These are phyloP conservation scores for Striga asiatica DNA, from an alignment of 257 asterid species.

Conservation along the genomic window DNA sequence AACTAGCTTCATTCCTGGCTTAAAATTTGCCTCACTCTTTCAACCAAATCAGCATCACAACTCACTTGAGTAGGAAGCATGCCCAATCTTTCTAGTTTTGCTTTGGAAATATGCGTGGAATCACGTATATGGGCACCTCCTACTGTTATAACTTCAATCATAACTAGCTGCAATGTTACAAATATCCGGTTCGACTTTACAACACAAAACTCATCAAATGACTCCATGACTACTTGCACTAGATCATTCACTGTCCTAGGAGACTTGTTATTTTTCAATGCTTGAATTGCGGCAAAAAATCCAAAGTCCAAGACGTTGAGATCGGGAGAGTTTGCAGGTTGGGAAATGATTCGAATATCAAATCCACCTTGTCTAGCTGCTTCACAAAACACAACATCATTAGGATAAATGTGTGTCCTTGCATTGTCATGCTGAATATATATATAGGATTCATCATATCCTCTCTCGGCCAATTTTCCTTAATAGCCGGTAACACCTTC, in stretches of 20 bases:
- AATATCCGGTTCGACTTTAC: background rate
- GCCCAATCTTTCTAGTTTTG: conserved; percentile 2
- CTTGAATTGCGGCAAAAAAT: background rate
- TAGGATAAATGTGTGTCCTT: background rate
- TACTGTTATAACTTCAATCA: background rate
- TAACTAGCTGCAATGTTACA: conserved; percentile 5
- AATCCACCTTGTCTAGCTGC: background rate
- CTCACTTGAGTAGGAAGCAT: background rate
- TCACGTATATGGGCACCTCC: background rate
- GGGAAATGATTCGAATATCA: background rate
- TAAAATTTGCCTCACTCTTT: too few relatives aligned
- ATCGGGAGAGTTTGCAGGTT: background rate
- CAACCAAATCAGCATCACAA: background rate
- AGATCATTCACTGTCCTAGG: background rate
- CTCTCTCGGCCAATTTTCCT: background rate
- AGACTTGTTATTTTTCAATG: background rate
- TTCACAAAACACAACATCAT: background rate
- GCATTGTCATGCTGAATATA: conserved; percentile 11
- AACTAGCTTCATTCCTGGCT: too few relatives aligned
- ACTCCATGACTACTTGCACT: background rate
- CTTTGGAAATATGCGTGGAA: background rate
- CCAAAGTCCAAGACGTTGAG: background rate
- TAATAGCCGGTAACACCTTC: background rate
- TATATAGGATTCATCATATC: background rate
- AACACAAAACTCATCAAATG: background rate